A percentile compares a stretch with the other conserved stretches of the same genome.
Evolutionary conservation across 768 basidiomycete species (phyloP).

Genomic region (Fistulinella prunicolor): DNA sequence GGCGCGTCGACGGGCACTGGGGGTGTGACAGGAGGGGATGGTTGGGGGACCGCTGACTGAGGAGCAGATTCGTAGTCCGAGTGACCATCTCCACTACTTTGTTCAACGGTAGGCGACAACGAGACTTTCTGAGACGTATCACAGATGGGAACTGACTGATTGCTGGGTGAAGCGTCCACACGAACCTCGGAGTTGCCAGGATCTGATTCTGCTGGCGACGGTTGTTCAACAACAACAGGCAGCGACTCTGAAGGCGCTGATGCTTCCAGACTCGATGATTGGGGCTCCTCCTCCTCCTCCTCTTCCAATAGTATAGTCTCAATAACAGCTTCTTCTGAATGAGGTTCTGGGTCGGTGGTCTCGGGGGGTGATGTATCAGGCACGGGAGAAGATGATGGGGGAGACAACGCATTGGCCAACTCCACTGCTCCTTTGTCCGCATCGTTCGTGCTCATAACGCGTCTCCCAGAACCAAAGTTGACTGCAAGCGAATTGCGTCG

Average conservation of each 20-base stretch:
- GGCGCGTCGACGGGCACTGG: not conserved
- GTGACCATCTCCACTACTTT: conserved; percentile 2
- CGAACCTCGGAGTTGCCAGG: not conserved
- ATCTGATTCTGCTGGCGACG: not conserved
- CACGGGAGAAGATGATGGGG: conserved; percentile 4
- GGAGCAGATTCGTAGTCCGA: conserved; percentile 17
- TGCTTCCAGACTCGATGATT: not conserved
- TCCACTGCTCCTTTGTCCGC: not conserved
- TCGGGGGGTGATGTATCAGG: conserved; percentile 12
- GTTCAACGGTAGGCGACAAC: not conserved
- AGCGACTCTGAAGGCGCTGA: conserved; percentile 1
- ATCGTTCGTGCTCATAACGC: conserved; percentile 16
- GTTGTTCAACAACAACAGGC: not conserved
- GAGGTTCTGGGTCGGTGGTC: not conserved
- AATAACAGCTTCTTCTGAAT: not conserved
- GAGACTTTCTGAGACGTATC: conserved; percentile 5
- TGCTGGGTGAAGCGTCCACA: not conserved
- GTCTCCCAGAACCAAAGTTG: conserved; percentile 21
- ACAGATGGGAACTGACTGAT: not conserved
- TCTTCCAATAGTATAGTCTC: not conserved
- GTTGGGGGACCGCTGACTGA: conserved; percentile 12
- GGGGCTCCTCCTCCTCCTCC: conserved; percentile 9
- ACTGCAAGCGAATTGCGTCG: conserved; percentile 33
- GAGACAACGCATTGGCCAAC: conserved; percentile 3
- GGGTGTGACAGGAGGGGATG: not conserved